Evolutionary conservation across 495 filamentous ascomycete genomes (phyloP).

Genomic region (Neurospora sp.): DNA sequence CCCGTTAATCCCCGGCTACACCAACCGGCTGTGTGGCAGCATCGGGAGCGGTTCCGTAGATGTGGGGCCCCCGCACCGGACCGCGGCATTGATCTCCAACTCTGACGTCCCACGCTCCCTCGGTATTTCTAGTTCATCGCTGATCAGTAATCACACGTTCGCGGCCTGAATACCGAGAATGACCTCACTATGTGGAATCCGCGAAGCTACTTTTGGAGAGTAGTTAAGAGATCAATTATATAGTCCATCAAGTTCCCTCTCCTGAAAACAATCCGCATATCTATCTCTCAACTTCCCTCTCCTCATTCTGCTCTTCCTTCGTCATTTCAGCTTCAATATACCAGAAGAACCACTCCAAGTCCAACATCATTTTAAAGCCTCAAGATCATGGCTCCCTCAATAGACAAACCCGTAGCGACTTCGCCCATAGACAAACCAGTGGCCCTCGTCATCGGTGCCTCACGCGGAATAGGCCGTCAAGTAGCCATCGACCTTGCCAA

Average conservation of each 20-base stretch:
- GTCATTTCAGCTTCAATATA: background rate
- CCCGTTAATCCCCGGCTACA: background rate
- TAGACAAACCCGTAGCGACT: background rate
- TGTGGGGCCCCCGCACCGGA: background rate
- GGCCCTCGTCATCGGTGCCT: constrained; percentile 64
- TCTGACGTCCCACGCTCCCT: background rate
- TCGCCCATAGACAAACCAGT: constrained; percentile 27
- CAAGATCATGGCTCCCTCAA: background rate
- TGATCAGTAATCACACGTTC: background rate
- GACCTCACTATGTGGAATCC: background rate
- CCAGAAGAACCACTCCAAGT: background rate
- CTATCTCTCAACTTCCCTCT: background rate
- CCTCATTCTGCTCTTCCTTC: background rate
- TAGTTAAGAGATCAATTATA: background rate
- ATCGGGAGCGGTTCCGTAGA: background rate
- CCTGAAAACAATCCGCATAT: background rate
- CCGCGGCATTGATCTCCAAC: background rate
- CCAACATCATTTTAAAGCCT: background rate
- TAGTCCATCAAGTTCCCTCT: background rate
- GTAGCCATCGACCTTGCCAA: constrained; percentile 65
- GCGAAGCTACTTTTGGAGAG: background rate
- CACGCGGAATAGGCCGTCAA: constrained; percentile 70
- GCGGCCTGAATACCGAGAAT: background rate
- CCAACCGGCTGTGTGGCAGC: background rate
- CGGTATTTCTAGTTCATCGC: background rate